These are phyloP conservation scores for Lachnellula cervina DNA, from an alignment of 2,329 filamentous ascomycete genomes.

Conservation along the genomic window DNA sequence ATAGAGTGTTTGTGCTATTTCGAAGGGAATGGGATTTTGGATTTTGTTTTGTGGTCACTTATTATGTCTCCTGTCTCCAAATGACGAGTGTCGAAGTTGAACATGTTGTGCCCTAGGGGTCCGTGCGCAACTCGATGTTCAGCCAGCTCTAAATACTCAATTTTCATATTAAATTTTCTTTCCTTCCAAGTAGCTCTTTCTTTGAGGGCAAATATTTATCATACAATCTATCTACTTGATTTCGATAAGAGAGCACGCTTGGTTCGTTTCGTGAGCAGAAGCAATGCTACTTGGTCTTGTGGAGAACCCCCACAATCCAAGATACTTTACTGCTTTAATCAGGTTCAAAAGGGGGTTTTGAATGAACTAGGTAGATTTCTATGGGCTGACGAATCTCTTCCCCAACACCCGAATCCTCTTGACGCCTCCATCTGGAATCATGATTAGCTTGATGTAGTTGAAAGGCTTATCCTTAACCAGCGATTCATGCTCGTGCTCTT, in stretches of 20 bases:
- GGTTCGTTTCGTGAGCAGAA: too few relatives aligned
- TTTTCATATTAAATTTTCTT: too few relatives aligned
- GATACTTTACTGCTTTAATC: too few relatives aligned
- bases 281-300: too few relatives aligned
- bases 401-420: slow-evolving; percentile 80
- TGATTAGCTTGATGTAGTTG: slow-evolving; percentile 77
- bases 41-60: background rate
- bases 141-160: too few relatives aligned
- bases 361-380: background rate
- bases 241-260: too few relatives aligned
- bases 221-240: too few relatives aligned
- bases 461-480: slow-evolving; percentile 55
- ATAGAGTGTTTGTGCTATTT: background rate
- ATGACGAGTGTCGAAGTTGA: background rate
- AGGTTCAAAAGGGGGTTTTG: too few relatives aligned
- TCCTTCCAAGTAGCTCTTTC: too few relatives aligned
- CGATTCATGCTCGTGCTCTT: slow-evolving; percentile 62
- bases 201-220: too few relatives aligned
- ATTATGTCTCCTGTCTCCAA: background rate
- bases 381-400: slow-evolving; percentile 37
- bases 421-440: slow-evolving; percentile 89
- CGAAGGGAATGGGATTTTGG: background rate
- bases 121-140: background rate
- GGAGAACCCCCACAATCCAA: too few relatives aligned
- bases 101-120: background rate